A percentile compares a stretch with the other conserved stretches of the same genome.
Conservation (phyloP, 2,329 filamentous ascomycete genomes). For the Pseudopyricularia cyperi region DNA sequence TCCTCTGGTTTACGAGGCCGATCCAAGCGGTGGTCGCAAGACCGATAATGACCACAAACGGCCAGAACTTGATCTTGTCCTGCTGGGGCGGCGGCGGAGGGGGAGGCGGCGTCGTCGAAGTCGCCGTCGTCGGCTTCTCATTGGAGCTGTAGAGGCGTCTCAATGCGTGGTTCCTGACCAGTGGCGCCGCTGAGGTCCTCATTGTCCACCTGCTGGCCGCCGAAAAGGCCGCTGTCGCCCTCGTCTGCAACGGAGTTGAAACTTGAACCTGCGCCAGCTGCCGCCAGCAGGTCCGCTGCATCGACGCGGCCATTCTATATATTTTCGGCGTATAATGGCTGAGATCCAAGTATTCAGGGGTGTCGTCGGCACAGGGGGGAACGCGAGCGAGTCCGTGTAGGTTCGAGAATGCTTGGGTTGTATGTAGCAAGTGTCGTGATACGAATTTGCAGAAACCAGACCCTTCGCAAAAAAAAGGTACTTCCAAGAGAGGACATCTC, state of each 20-base stretch:
- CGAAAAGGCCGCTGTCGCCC: not conserved
- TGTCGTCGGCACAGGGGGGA: too few relatives aligned
- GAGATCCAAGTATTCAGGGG: not conserved
- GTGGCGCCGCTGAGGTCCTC: not conserved
- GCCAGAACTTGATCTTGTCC: slow-evolving; percentile 40
- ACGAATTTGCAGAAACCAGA: too few relatives aligned
- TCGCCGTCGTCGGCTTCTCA: slow-evolving; percentile 5
- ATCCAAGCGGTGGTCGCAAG: slow-evolving; percentile 35
- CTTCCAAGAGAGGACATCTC: not conserved
- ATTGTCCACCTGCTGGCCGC: not conserved
- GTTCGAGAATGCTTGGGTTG: too few relatives aligned
- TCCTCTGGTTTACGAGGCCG: slow-evolving; percentile 33
- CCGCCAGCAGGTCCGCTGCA: slow-evolving; percentile 4
- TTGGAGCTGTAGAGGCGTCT: slow-evolving; percentile 11
- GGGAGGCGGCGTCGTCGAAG: slow-evolving; percentile 7
- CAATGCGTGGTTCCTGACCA: not conserved
- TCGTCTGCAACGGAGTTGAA: not conserved
- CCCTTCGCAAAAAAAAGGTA: too few relatives aligned
- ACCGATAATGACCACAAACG: slow-evolving; percentile 37
- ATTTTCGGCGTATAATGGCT: too few relatives aligned
- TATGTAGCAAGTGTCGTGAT: too few relatives aligned
- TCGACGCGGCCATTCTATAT: slow-evolving; percentile 4
- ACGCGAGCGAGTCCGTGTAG: too few relatives aligned
- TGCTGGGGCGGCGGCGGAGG: slow-evolving; percentile 5
- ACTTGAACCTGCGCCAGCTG: slow-evolving; percentile 2